Base-by-base conservation (phyloP, 2,329 filamentous ascomycete species). In the Onygena corvina region DNA sequence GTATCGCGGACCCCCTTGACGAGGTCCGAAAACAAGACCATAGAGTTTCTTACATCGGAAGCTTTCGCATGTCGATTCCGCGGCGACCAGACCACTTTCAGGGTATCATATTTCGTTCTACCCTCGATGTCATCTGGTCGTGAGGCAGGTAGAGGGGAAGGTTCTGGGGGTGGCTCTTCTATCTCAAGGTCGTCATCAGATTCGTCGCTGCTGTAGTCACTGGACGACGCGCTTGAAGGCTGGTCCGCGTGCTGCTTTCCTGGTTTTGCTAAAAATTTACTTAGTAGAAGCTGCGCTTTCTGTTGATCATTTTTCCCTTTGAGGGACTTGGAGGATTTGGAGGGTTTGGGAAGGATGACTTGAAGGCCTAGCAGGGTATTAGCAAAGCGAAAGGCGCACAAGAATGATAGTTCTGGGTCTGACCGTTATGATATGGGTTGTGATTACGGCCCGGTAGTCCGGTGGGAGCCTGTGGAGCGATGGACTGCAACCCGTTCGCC, bases 21-120 rank as follows among this genome's bases (percentile, higher is more conserved):
- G 38, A 80, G 67, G 45, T 80, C 76, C 67, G 77, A 79, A 58
- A 77, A 76, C 36, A 74, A 70, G 46, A 71, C 70, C 54, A 81
- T 66, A 38, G 73, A 74, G 53, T 64, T 66, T 54, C 76, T 73
- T 50, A 81, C 73, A 52, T 73, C 72, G 21, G 75, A 71, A 12
- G 69, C 65, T 49, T 67, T 65, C 16, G 73, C 66, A 27, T 67
- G 62, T 52, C 71, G 72, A 53, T 73, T 75, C 52, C 72, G 72
- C 40, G 75, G 72, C 45, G 70, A 73, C 78, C 79, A 82, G 8
- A 80, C 71, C 25, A 77, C 76, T 60, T 77, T 76, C 50, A 80
- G 73, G 7, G 76, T 71, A 58, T 81, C 77, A 61, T 80, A 81
- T 48, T 71, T 69, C 11, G 72, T 71, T 36, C 71, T 76, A 56